phyloP scores from a whole-genome alignment of 2,329 filamentous ascomycete genomes.

The Neonectria coccinea region DNA sequence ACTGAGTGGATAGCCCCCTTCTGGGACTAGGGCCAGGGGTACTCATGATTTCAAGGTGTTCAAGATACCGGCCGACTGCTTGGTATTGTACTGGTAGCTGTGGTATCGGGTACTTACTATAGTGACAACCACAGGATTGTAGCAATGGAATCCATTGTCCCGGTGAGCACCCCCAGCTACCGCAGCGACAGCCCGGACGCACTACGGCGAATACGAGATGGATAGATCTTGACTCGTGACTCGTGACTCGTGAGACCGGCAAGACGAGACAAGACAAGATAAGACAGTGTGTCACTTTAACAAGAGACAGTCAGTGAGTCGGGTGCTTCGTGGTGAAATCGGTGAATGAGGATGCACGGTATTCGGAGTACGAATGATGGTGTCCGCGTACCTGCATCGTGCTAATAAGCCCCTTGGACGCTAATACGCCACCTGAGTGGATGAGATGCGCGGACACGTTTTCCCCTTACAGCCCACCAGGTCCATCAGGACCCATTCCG shows the following conservation, averaged over 20 bases:
- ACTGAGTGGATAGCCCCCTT: background rate
- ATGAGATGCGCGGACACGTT: conserved; percentile 15
- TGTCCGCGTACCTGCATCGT: conserved; percentile 42
- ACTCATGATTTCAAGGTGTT: too few relatives aligned
- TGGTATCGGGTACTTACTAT: too few relatives aligned
- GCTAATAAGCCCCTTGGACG: conserved; percentile 3
- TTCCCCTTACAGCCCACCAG: conserved; percentile 12
- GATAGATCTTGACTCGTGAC: background rate
- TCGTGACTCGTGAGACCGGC: conserved; percentile 15
- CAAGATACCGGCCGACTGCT: too few relatives aligned
- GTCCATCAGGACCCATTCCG: conserved; percentile 8
- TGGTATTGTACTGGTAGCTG: too few relatives aligned
- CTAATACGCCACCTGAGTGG: background rate
- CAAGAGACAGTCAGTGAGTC: background rate
- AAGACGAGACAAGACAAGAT: background rate
- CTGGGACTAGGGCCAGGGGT: conserved; percentile 8
- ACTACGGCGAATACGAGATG: conserved; percentile 12
- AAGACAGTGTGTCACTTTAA: conserved; percentile 6
- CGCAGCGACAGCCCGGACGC: background rate
- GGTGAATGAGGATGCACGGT: background rate
- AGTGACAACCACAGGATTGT: too few relatives aligned
- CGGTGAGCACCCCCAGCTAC: background rate
- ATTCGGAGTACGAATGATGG: conserved; percentile 15
- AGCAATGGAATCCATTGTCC: conserved; percentile 7
- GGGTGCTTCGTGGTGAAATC: too few relatives aligned